Conservation (phyloP, 2,329 filamentous ascomycete species). For the Leptographium flavum region DNA sequence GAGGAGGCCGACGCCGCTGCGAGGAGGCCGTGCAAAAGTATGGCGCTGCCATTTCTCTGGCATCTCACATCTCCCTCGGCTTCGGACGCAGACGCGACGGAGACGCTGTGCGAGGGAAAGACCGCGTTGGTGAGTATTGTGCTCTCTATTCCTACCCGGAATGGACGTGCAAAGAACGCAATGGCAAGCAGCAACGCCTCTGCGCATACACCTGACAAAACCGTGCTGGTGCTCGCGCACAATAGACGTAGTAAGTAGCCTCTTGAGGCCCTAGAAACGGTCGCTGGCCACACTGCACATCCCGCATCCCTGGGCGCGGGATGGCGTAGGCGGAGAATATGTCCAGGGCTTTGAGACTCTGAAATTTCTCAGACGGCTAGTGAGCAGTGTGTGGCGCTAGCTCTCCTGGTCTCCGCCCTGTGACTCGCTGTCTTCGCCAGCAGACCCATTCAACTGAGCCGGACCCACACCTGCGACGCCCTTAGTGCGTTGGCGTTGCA, state of each 20-base stretch:
- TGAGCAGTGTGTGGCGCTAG: too few species aligned
- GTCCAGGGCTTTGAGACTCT: not conserved
- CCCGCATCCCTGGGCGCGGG: not conserved
- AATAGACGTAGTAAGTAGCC: not conserved
- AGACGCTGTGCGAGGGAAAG: too few species aligned
- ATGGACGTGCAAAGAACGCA: too few species aligned
- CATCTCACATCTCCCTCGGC: too few species aligned
- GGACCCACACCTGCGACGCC: not conserved
- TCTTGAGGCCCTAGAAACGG: not conserved
- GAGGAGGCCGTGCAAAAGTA: too few species aligned
- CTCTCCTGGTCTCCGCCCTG: too few species aligned
- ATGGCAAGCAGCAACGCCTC: too few species aligned
- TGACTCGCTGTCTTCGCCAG: not conserved
- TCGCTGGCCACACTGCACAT: not conserved
- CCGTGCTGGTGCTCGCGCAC: too few species aligned
- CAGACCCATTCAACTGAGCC: not conserved
- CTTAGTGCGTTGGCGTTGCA: not conserved
- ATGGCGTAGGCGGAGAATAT: not conserved
- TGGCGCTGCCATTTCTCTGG: too few species aligned
- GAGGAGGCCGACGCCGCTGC: too few species aligned
- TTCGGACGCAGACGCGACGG: too few species aligned
- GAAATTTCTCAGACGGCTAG: not conserved
- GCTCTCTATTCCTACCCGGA: not conserved
- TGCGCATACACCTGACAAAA: not conserved
- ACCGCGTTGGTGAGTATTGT: not conserved